Percentiles rank a stretch among this genome's conserved stretches.
Evolutionary conservation across 306 rosid species (phyloP).

Genomic region (Quercus aquifolioides): DNA sequence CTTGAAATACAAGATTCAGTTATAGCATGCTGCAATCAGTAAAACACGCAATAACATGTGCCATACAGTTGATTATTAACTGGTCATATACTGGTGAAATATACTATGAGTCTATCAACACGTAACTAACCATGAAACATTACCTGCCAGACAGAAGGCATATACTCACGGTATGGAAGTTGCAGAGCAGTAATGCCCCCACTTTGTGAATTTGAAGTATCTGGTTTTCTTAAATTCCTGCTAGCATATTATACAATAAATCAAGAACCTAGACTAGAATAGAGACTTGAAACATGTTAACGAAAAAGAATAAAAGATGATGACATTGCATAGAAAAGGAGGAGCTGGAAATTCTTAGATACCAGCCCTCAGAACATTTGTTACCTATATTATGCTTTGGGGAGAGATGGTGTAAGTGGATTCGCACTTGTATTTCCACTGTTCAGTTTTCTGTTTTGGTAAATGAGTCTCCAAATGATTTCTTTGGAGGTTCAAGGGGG

Average conservation of each 20-base stretch:
- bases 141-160: constrained; percentile 98
- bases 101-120: neutral
- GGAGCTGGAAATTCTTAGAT: too few relatives aligned
- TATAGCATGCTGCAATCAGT: too few relatives aligned
- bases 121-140: constrained; percentile 12
- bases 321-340: too few relatives aligned
- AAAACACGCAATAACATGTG: neutral
- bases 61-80: neutral
- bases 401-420: too few relatives aligned
- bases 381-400: too few relatives aligned
- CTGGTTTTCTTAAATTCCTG: constrained; percentile 51
- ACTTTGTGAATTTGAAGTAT: constrained; percentile 35
- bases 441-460: too few relatives aligned
- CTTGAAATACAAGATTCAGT: neutral
- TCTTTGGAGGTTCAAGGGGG: too few relatives aligned
- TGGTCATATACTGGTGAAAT: neutral
- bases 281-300: neutral
- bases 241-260: neutral
- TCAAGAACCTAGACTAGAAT: neutral
- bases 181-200: constrained; percentile 27
- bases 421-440: too few relatives aligned
- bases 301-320: too few relatives aligned
- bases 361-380: too few relatives aligned
- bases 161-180: constrained; percentile 64
- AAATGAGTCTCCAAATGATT: too few relatives aligned